phyloP scores from a whole-genome alignment of 345 rosid genomes.

The Eucalyptus viminalis region DNA sequence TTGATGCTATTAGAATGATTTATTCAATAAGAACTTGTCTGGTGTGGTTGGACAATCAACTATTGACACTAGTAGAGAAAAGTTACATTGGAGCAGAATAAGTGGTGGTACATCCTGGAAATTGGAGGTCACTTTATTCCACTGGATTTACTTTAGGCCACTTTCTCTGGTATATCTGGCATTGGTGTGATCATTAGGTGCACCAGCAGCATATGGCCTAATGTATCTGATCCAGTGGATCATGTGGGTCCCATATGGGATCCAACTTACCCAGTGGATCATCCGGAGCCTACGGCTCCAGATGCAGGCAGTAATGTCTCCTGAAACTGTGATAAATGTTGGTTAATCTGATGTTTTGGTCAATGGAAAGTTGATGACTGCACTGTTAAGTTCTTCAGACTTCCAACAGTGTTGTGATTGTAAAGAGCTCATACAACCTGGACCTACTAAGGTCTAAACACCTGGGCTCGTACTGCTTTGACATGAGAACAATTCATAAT shows the following conservation, averaged over 20 bases:
- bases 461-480: neutral
- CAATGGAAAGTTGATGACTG: neutral
- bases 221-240: neutral
- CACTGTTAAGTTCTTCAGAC: neutral
- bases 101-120: neutral
- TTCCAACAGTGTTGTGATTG: neutral
- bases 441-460: neutral
- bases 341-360: neutral
- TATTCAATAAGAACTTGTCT: neutral
- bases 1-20: neutral
- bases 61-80: neutral
- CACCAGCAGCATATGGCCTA: neutral
- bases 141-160: neutral
- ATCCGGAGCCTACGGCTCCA: neutral
- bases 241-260: neutral
- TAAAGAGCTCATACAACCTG: neutral
- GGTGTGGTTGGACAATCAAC: neutral
- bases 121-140: neutral
- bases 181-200: neutral
- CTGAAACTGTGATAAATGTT: neutral
- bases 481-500: neutral
- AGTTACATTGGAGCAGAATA: neutral
- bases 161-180: neutral
- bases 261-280: neutral
- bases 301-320: neutral